Base-by-base conservation (phyloP, 2,329 filamentous ascomycete species). In the Xylaria sp. region DNA sequence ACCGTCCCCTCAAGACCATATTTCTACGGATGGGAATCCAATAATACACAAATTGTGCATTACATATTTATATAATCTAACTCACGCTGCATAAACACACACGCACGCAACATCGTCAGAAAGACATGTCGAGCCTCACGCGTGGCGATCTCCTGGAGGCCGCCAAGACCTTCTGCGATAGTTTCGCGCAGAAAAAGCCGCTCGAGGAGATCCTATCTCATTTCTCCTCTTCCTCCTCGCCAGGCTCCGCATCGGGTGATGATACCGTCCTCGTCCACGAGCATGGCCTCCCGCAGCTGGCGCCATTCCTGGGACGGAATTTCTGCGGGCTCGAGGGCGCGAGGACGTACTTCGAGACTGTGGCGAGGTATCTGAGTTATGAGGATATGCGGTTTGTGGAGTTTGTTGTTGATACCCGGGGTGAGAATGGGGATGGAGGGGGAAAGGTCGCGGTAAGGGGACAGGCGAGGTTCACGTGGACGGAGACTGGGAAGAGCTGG, bases 241-340 rank as follows among this genome's bases (percentile, higher is more conserved):
- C n/a, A 8, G 3, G 25, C 48, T 10, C 9, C 48, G 9, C 20
- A 28, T 1, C 1, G 23, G 15, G 41, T 5, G 12, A 39, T n/a
- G 57, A 69, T 20, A 73, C 77, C 25, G 43, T 75, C 0, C 39
- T 75, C 0, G 76, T 79, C 52, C 73, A 72, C 70, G 80, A 82
- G 61, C 79, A 82, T 71, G 80, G 80, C 1, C 73, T 78, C 1
- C 67, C 74, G 8, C 70, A 71, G n/a, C 75, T 81, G 0, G 78
- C 78, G 2, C 79, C 79, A 12, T 81, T 81, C 56, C 71, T 82
- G 0, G 80, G 79, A 1, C 77, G 79, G 0, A 71, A 76, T 25
- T 81, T 77, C 67, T 68, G 70, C 12, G 80, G 79, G 3, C 62
- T 59, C 7, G 75, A 76, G 0, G 79, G 79, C 0, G 74, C 78